Conservation (phyloP, 2,329 filamentous ascomycete genomes). For the Lasiodiplodia citricola region DNA sequence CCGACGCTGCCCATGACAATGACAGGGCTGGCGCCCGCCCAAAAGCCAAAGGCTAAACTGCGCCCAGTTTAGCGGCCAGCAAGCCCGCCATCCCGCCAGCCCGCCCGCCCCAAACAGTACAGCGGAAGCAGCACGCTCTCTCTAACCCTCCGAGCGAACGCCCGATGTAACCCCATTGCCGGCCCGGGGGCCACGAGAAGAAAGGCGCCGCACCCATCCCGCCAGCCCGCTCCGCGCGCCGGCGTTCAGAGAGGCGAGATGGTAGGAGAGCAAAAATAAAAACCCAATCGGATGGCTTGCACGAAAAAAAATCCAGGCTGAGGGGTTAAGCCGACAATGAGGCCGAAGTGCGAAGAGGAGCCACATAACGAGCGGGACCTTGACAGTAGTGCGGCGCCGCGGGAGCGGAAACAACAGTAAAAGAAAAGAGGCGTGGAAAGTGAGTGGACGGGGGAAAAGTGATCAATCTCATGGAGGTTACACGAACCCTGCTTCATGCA, state of each 20-base stretch:
- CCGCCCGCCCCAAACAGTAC: neutral
- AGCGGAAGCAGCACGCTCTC: neutral
- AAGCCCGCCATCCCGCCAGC: neutral
- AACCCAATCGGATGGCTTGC: neutral
- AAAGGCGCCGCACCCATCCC: neutral
- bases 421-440: neutral
- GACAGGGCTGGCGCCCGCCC: neutral
- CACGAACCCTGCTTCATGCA: slow-evolving; percentile 22
- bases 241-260: slow-evolving; percentile 10
- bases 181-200: neutral
- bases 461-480: slow-evolving; percentile 23
- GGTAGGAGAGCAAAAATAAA: neutral
- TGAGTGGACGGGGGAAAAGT: neutral
- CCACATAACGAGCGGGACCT: neutral
- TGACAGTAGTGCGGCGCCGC: neutral
- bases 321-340: slow-evolving; percentile 5
- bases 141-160: neutral
- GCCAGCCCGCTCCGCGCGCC: slow-evolving; percentile 17
- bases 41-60: neutral
- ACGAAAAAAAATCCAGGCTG: neutral
- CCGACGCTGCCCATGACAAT: neutral
- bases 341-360: neutral
- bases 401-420: neutral
- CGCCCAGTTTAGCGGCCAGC: neutral
- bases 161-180: slow-evolving; percentile 21